Percentiles rank a stretch among this genome's conserved stretches.
Conservation (phyloP, 257 asterid species). For the Pogostemon cablin region DNA sequence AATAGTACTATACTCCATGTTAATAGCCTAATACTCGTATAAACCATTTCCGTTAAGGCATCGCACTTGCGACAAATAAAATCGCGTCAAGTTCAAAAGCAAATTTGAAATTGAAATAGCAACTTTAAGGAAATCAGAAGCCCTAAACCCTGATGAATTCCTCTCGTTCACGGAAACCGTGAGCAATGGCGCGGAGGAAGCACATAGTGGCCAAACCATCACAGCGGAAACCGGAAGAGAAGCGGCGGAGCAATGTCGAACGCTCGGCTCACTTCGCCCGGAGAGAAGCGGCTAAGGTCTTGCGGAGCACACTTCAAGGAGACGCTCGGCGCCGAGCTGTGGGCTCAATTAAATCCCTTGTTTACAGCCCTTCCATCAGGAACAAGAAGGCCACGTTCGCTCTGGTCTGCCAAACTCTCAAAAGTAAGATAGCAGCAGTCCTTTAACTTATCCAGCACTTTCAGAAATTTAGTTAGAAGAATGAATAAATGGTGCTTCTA, state of each 20-base stretch:
- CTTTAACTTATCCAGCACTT: conserved; percentile 9
- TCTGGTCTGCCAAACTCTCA: conserved; percentile 88
- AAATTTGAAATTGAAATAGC: not conserved
- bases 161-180: not conserved
- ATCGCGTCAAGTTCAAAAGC: not conserved
- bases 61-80: not conserved
- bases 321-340: conserved; percentile 87
- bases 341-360: conserved; percentile 85
- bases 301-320: conserved; percentile 80
- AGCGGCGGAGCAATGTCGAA: conserved; percentile 56
- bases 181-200: conserved; percentile 59
- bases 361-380: conserved; percentile 77
- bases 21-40: too few species aligned
- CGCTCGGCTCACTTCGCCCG: conserved; percentile 91
- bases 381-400: conserved; percentile 88
- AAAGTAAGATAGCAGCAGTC: conserved; percentile 54
- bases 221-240: conserved; percentile 41
- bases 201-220: conserved; percentile 28
- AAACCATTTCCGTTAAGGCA: too few species aligned
- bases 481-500: not conserved
- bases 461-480: not conserved
- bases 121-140: conserved; percentile 18
- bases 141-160: conserved; percentile 39
- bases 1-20: too few species aligned
- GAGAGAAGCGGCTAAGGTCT: conserved; percentile 91